phyloP scores from a whole-genome alignment of 2,329 filamentous ascomycete species.

The Colletotrichum lindemuthianum region DNA sequence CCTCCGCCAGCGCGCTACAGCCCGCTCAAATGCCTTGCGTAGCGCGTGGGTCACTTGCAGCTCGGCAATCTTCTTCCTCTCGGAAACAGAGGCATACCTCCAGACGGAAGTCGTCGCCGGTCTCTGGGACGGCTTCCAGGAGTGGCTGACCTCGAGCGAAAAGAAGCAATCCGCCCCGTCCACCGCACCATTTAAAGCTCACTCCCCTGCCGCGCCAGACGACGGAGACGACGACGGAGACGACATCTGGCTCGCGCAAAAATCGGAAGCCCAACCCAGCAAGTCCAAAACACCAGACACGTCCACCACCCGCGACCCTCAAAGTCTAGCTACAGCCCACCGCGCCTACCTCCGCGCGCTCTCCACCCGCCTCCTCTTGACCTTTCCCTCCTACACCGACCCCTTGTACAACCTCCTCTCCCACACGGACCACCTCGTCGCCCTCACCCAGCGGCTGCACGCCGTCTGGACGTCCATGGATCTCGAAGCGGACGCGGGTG shows the following conservation, averaged over 20 bases:
- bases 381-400: slow-evolving; percentile 70
- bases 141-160: slow-evolving; percentile 71
- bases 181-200: not conserved
- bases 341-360: slow-evolving; percentile 78
- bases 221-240: slow-evolving; percentile 37
- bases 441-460: slow-evolving; percentile 79
- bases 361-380: slow-evolving; percentile 72
- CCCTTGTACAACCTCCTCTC: slow-evolving; percentile 73
- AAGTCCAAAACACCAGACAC: slow-evolving; percentile 35
- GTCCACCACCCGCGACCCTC: slow-evolving; percentile 75
- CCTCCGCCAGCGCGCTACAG: slow-evolving; percentile 71
- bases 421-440: slow-evolving; percentile 83
- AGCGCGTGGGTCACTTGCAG: slow-evolving; percentile 91
- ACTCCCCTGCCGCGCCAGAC: slow-evolving; percentile 6
- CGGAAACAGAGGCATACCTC: slow-evolving; percentile 87
- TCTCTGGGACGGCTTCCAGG: slow-evolving; percentile 82
- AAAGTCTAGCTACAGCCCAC: slow-evolving; percentile 84
- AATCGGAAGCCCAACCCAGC: slow-evolving; percentile 34
- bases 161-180: slow-evolving; percentile 26
- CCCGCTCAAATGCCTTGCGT: slow-evolving; percentile 75
- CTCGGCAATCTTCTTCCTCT: slow-evolving; percentile 87
- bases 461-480: slow-evolving; percentile 81
- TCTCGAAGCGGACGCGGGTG: slow-evolving; percentile 83
- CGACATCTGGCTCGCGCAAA: slow-evolving; percentile 54
- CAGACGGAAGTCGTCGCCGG: slow-evolving; percentile 88